Base-by-base conservation (phyloP, 176 grass and related monocot genomes). In the Rhynchospora tenuis region DNA sequence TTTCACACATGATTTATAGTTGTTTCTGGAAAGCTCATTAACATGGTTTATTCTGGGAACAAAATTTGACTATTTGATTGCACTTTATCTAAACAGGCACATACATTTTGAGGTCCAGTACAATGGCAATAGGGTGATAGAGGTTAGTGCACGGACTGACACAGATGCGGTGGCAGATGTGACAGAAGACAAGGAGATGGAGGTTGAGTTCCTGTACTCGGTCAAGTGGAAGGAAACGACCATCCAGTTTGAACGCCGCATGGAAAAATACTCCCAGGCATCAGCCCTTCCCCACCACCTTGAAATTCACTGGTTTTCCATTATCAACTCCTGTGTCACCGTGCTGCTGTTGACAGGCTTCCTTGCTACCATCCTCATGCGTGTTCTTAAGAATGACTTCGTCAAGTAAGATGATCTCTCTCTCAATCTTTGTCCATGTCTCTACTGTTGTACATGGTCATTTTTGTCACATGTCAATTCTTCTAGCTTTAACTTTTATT, bases 241-340 rank as follows among this genome's bases (percentile, higher is more conserved):
- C 13, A 89, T 92, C 70, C 83, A 89, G 43, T 97, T 92, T 27
- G 90, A 92, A 81, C 92, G 92, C 77, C 90, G 92, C 79, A 92
- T 97, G 95, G 92, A 97, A 14, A 97, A 97, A 81, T 97, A 97
- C 84, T 91, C 92, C 55, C 93, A 93, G 65, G 89, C 92, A 59
- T 97, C 95, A 29, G 92, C 90, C 60, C 90, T 97, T 87, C 95
- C 95, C 19, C 95, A 97, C 57, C 95, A 97, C 80, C 90, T 97
- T 17, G 95, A 97, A 87, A 97, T 97, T 61, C 95, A 97, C 71
- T 97, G 95, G 95, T 97, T 97, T 87, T 97, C 95, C 46, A 97
- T 97, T 67, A 89, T 97, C 62, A 97, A 97, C 66, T 94, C 92
- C 38, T 97, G 95, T 79, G 95, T 97, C 11, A 97, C 94, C 0